Percentiles rank a stretch among this genome's conserved stretches.
These are phyloP conservation scores for Pezicula radicicola DNA, from an alignment of 2,329 filamentous ascomycete genomes.

Conservation along the genomic window DNA sequence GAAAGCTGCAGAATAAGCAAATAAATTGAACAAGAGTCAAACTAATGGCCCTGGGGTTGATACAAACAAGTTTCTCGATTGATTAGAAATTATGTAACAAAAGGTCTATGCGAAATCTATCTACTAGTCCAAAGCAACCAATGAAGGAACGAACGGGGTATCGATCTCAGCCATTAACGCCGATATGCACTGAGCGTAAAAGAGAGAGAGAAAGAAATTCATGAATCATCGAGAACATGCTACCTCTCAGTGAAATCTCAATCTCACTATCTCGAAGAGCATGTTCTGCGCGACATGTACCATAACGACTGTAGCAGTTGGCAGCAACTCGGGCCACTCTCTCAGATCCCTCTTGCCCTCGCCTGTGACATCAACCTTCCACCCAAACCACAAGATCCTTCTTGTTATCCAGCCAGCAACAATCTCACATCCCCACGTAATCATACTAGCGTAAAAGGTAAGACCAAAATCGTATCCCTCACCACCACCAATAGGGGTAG, in stretches of 20 bases:
- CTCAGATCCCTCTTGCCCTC: slow-evolving; percentile 64
- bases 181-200: too few species aligned
- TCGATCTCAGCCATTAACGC: too few species aligned
- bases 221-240: too few species aligned
- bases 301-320: slow-evolving; percentile 63
- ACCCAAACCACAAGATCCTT: slow-evolving; percentile 54
- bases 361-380: slow-evolving; percentile 58
- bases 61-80: too few species aligned
- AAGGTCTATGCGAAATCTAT: too few species aligned
- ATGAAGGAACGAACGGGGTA: too few species aligned
- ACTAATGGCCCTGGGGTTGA: too few species aligned
- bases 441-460: slow-evolving; percentile 59
- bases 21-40: too few species aligned
- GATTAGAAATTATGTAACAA: too few species aligned
- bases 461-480: slow-evolving; percentile 57
- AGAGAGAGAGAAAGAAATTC: too few species aligned
- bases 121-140: too few species aligned
- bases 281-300: slow-evolving; percentile 70
- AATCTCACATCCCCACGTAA: slow-evolving; percentile 68
- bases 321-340: slow-evolving; percentile 65
- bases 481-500: slow-evolving; percentile 20
- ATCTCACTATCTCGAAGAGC: slow-evolving; percentile 65
- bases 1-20: too few species aligned
- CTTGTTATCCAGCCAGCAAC: slow-evolving; percentile 58
- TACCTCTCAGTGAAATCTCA: slow-evolving; percentile 46